These are phyloP conservation scores for Neonectria faginata DNA, from an alignment of 2,329 filamentous ascomycete genomes.

Conservation along the genomic window DNA sequence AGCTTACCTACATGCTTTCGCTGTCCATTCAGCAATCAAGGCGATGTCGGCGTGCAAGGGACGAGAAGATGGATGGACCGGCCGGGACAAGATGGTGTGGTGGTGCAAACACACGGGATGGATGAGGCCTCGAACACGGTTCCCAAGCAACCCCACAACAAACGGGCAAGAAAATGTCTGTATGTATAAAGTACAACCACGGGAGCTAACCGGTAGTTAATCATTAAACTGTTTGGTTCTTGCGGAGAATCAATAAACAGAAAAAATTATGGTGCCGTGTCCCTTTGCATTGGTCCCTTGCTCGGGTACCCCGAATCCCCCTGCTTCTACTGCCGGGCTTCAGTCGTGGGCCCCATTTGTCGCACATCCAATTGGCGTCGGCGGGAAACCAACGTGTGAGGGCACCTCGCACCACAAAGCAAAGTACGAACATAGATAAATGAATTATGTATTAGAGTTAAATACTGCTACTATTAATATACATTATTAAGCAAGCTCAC, in stretches of 20 bases:
- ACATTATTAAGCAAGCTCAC: too few species aligned
- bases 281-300: not conserved
- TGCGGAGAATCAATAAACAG: slow-evolving; percentile 9
- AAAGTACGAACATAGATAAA: not conserved
- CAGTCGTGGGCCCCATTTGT: not conserved
- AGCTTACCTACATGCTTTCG: slow-evolving; percentile 8
- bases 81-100: slow-evolving; percentile 15
- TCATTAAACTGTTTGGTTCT: slow-evolving; percentile 4
- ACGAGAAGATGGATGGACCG: slow-evolving; percentile 8
- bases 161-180: not conserved
- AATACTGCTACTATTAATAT: too few species aligned
- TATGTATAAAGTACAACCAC: not conserved
- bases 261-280: not conserved
- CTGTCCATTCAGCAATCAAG: slow-evolving; percentile 23
- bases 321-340: not conserved
- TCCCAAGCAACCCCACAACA: not conserved
- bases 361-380: slow-evolving; percentile 22
- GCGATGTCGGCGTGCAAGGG: slow-evolving; percentile 30
- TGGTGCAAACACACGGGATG: not conserved
- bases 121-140: not conserved
- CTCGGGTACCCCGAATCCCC: not conserved
- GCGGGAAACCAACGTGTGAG: slow-evolving; percentile 21
- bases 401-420: not conserved
- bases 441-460: not conserved
- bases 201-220: slow-evolving; percentile 9